A percentile compares a stretch with the other conserved stretches of the same genome.
Evolutionary conservation across 257 asterid genomes (phyloP).

Genomic region (Ilex asprella): DNA sequence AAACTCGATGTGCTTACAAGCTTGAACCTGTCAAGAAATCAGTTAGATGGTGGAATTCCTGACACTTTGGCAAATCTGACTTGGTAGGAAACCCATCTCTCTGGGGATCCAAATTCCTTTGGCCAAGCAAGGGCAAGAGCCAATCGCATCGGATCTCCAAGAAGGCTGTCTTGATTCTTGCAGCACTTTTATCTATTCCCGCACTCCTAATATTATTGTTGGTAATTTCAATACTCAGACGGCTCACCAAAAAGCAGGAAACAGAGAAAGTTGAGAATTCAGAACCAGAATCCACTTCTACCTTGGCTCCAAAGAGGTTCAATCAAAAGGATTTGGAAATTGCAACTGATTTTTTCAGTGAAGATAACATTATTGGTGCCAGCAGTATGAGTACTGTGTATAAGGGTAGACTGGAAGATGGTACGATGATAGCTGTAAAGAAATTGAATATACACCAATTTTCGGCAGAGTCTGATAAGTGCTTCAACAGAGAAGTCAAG

Average conservation of each 20-base stretch:
- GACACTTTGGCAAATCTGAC: conserved; percentile 25
- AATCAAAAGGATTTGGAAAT: conserved; percentile 34
- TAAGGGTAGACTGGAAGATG: conserved; percentile 47
- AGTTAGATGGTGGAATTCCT: conserved; percentile 51
- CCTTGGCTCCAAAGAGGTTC: conserved; percentile 43
- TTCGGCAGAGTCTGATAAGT: conserved; percentile 54
- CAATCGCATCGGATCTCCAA: conserved; percentile 19
- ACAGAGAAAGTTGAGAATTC: conserved; percentile 8
- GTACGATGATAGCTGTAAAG: conserved; percentile 53
- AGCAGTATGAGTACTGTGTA: conserved; percentile 73
- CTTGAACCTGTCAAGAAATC: conserved; percentile 62
- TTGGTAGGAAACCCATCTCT: conserved; percentile 57
- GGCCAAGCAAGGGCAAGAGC: conserved; percentile 20
- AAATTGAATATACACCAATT: conserved; percentile 47
- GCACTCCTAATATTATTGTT: conserved; percentile 27
- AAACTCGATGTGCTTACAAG: conserved; percentile 34
- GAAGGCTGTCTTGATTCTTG: conserved; percentile 27
- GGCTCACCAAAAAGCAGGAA: conserved; percentile 18
- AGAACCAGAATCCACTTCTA: conserved; percentile 22
- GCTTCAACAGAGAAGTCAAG: conserved; percentile 65
- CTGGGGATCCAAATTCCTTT: conserved; percentile 39
- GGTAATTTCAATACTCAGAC: conserved; percentile 11
- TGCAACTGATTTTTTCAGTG: conserved; percentile 53
- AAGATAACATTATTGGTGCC: conserved; percentile 58
- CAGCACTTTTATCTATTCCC: conserved; percentile 29